phyloP scores from a whole-genome alignment of 495 filamentous ascomycete species.

The Aspergillus cristatus region DNA sequence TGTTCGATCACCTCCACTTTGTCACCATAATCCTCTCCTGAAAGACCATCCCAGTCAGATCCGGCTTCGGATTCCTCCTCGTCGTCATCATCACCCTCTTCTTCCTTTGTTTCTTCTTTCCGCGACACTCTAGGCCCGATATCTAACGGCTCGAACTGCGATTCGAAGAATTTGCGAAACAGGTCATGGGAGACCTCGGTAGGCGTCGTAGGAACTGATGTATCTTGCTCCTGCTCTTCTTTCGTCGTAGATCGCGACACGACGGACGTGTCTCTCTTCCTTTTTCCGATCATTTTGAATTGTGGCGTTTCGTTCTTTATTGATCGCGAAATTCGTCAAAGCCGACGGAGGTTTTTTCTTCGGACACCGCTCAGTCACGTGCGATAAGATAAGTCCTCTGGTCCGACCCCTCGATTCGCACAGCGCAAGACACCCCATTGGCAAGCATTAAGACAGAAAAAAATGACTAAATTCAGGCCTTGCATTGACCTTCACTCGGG shows the following conservation, averaged over 20 bases:
- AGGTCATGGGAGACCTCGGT: conserved; percentile 36
- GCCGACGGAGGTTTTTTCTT: background rate
- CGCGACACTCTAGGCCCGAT: conserved; percentile 10
- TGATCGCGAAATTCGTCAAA: conserved; percentile 1
- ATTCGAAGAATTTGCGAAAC: conserved; percentile 78
- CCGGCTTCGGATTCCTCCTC: conserved; percentile 24
- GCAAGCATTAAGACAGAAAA: conserved; percentile 10
- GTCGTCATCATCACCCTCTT: conserved; percentile 16
- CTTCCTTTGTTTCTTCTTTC: conserved; percentile 12
- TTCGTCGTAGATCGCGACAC: conserved; percentile 19
- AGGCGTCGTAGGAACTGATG: conserved; percentile 9
- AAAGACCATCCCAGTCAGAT: conserved; percentile 61
- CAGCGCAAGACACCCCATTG: background rate
- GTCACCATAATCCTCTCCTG: conserved; percentile 29
- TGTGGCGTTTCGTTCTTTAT: conserved; percentile 1
- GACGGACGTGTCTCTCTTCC: conserved; percentile 30
- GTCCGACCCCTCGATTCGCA: conserved; percentile 17
- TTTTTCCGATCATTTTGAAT: conserved; percentile 24
- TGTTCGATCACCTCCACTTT: conserved; percentile 61
- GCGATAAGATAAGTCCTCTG: conserved; percentile 29
- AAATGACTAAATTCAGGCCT: conserved; percentile 88
- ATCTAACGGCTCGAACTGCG: conserved; percentile 68
- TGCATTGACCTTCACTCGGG: conserved; percentile 97
- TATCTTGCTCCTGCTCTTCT: conserved; percentile 11
- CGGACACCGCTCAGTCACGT: conserved; percentile 25